Conservation (phyloP, 176 grass and related monocot species). For the Puya raimondii region DNA sequence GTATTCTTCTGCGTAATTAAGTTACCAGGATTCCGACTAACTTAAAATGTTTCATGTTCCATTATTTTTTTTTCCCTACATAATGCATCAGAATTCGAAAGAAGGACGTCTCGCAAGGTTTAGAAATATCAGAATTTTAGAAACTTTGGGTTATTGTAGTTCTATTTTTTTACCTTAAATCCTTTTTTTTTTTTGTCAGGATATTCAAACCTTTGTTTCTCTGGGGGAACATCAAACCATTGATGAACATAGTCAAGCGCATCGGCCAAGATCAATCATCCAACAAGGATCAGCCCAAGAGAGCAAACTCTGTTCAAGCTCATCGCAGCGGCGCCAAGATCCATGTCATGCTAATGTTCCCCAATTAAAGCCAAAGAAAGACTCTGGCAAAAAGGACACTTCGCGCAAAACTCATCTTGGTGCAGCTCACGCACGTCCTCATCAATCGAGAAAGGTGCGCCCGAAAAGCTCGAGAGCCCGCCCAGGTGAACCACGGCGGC, state of each 20-base stretch:
- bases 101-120: background rate
- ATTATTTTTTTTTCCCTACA: background rate
- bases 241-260: slow-evolving; percentile 19
- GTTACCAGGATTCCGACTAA: too few species aligned
- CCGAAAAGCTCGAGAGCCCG: slow-evolving; percentile 22
- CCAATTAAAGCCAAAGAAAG: slow-evolving; percentile 25
- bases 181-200: slow-evolving; percentile 28
- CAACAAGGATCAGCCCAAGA: slow-evolving; percentile 25
- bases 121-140: background rate
- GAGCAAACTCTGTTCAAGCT: slow-evolving; percentile 13
- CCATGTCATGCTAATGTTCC: slow-evolving; percentile 10
- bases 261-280: background rate
- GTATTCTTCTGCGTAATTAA: too few species aligned
- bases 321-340: slow-evolving; percentile 12
- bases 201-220: slow-evolving; percentile 17
- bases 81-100: background rate
- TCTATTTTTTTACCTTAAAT: slow-evolving; percentile 12
- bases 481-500: background rate
- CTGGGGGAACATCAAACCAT: slow-evolving; percentile 9
- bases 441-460: slow-evolving; percentile 21
- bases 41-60: too few species aligned
- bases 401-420: slow-evolving; percentile 19
- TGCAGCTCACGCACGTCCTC: slow-evolving; percentile 4
- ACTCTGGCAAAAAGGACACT: slow-evolving; percentile 21
- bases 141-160: slow-evolving; percentile 16